phyloP scores from a whole-genome alignment of 2,329 filamentous ascomycete species.

The Aspergillus costaricaensis region DNA sequence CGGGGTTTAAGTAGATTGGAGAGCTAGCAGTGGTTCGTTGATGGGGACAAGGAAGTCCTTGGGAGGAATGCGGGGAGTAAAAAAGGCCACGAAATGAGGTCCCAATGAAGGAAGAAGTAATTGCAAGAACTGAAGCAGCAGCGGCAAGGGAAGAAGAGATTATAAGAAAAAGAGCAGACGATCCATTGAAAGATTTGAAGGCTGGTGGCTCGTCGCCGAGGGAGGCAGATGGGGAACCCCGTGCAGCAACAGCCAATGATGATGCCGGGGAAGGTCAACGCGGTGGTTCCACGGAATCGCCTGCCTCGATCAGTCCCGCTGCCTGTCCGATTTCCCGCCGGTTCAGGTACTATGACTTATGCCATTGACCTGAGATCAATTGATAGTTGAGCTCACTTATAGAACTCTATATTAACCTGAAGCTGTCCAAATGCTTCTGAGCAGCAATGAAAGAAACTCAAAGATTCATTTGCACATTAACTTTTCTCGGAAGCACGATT shows the following conservation, averaged over 20 bases:
- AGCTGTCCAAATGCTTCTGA: too few species aligned
- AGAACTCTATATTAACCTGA: too few species aligned
- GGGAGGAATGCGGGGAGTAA: background rate
- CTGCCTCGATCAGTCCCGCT: constrained; percentile 6
- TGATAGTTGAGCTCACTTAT: background rate
- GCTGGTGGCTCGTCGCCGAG: background rate
- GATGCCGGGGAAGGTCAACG: constrained; percentile 3
- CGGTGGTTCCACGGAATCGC: background rate
- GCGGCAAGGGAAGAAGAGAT: background rate
- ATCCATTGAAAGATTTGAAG: background rate
- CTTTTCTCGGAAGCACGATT: too few species aligned
- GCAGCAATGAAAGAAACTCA: too few species aligned
- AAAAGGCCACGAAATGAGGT: background rate
- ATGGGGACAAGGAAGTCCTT: background rate
- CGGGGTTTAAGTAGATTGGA: background rate
- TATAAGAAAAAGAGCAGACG: background rate
- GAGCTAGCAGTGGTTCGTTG: background rate
- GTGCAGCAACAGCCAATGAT: constrained; percentile 1
- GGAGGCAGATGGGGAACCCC: background rate
- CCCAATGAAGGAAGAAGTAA: background rate
- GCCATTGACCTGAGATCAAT: background rate
- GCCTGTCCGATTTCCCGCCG: background rate
- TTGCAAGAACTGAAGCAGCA: background rate
- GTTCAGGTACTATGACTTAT: background rate
- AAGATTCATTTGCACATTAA: too few species aligned